Evolutionary conservation across 2,329 filamentous ascomycete species (phyloP).

Genomic region (Curvularia sp.): DNA sequence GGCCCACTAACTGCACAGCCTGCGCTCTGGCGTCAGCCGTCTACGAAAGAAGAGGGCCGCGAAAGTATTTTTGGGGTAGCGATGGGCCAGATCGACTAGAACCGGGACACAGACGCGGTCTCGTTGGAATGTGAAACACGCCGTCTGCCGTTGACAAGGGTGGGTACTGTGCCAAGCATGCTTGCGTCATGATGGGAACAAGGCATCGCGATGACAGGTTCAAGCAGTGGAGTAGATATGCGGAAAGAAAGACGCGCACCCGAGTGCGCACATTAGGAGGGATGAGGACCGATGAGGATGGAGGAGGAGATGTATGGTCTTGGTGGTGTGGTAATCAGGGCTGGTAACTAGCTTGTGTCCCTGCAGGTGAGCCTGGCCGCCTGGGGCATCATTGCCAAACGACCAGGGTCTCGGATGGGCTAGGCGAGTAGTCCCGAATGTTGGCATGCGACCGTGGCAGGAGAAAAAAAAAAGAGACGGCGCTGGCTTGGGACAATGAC

Average conservation of each 20-base stretch:
- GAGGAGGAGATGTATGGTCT: background rate
- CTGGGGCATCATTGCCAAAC: constrained; percentile 41
- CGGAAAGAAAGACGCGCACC: background rate
- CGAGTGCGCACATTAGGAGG: background rate
- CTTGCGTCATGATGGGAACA: constrained; percentile 29
- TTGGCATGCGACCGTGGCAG: constrained; percentile 8
- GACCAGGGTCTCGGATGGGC: constrained; percentile 37
- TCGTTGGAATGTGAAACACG: constrained; percentile 38
- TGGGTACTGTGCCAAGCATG: constrained; percentile 12
- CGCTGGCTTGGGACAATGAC: background rate
- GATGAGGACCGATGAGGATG: no score
- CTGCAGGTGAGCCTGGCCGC: constrained; percentile 15
- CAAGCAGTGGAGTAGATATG: background rate
- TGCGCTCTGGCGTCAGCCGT: background rate
- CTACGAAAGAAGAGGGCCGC: background rate
- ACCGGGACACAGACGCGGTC: constrained; percentile 23
- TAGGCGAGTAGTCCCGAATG: constrained; percentile 9
- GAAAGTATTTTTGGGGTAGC: constrained; percentile 13
- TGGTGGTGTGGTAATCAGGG: background rate
- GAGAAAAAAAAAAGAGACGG: constrained; percentile 2
- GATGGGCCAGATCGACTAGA: constrained; percentile 7
- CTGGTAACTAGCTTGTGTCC: background rate
- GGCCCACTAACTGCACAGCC: background rate
- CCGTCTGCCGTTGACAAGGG: constrained; percentile 25
- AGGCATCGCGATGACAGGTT: constrained; percentile 2